Percentiles rank a stretch among this genome's conserved stretches.
Conservation (phyloP, 2,329 filamentous ascomycete species). For the Alternaria arborescens region DNA sequence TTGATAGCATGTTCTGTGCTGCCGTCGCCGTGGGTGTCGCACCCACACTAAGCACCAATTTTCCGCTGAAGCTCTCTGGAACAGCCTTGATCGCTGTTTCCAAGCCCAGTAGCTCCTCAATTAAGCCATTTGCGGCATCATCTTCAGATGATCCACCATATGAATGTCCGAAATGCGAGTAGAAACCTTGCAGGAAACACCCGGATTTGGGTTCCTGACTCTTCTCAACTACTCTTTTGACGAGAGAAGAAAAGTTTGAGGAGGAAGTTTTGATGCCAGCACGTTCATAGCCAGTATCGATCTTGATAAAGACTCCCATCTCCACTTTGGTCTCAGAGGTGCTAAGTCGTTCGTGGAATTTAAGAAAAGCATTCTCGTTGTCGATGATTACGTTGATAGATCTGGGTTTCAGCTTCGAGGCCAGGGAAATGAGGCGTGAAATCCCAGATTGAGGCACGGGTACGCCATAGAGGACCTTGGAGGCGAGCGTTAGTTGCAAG, state of each 20-base stretch:
- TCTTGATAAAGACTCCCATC: slow-evolving; percentile 72
- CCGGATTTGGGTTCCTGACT: slow-evolving; percentile 22
- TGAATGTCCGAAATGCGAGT: slow-evolving; percentile 77
- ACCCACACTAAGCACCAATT: slow-evolving; percentile 71
- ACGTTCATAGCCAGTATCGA: slow-evolving; percentile 76
- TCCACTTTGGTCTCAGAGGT: slow-evolving; percentile 34
- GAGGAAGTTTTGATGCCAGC: slow-evolving; percentile 70
- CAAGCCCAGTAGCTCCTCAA: slow-evolving; percentile 66
- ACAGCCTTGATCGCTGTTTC: slow-evolving; percentile 57
- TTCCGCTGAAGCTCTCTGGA: slow-evolving; percentile 38
- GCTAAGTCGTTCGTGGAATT: slow-evolving; percentile 48
- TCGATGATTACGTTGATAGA: slow-evolving; percentile 74
- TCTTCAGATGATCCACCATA: slow-evolving; percentile 66
- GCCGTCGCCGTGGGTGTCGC: slow-evolving; percentile 78
- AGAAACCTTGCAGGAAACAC: slow-evolving; percentile 67
- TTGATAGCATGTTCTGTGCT: slow-evolving; percentile 65
- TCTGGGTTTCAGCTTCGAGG: slow-evolving; percentile 60
- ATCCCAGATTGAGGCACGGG: slow-evolving; percentile 71
- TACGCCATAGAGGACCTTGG: slow-evolving; percentile 74
- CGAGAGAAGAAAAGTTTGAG: slow-evolving; percentile 56
- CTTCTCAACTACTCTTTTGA: slow-evolving; percentile 56
- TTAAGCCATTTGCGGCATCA: slow-evolving; percentile 68
- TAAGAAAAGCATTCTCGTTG: slow-evolving; percentile 61
- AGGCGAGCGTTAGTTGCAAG: background rate
- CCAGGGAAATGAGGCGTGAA: slow-evolving; percentile 66